Conservation (phyloP, 1,284 basidiomycete genomes). For the Trichosporon sp. region DNA sequence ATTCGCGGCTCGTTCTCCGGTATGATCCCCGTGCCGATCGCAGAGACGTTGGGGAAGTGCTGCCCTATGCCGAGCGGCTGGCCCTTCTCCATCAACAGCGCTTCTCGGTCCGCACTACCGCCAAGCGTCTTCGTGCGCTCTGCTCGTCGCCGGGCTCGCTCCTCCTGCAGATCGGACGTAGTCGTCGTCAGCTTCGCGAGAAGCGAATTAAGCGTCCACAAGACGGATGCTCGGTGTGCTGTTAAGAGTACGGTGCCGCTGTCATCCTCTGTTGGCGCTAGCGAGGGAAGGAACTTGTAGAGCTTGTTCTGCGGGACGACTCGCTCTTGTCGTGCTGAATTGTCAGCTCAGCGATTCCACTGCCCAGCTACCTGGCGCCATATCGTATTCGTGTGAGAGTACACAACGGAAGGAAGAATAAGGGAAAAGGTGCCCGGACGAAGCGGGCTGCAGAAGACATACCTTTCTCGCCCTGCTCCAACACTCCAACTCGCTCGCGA, state of each 20-base stretch:
- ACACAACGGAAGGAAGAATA: too few relatives aligned
- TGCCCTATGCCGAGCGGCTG: conserved; percentile 1
- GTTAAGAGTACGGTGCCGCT: conserved; percentile 41
- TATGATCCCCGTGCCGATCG: conserved; percentile 15
- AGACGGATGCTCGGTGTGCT: conserved; percentile 51
- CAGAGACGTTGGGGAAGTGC: not conserved
- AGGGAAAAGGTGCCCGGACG: not conserved
- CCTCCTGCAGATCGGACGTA: conserved; percentile 53
- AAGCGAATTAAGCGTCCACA: conserved; percentile 51
- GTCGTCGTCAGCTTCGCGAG: conserved; percentile 48
- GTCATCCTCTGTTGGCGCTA: conserved; percentile 31
- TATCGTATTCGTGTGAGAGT: too few relatives aligned
- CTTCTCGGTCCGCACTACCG: conserved; percentile 32
- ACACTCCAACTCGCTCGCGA: conserved; percentile 50
- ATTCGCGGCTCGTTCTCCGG: conserved; percentile 33
- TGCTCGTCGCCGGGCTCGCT: conserved; percentile 45
- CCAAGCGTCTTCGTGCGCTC: conserved; percentile 42
- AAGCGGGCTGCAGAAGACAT: conserved; percentile 17
- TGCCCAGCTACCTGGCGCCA: too few relatives aligned
- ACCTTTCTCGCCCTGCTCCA: conserved; percentile 53
- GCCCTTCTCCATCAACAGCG: conserved; percentile 16
- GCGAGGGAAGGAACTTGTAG: conserved; percentile 40
- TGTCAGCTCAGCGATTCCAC: not conserved
- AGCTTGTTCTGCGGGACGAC: conserved; percentile 24
- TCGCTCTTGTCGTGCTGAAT: conserved; percentile 26